These are phyloP conservation scores for Penicillium roqueforti DNA, from an alignment of 495 filamentous ascomycete genomes.

Conservation along the genomic window DNA sequence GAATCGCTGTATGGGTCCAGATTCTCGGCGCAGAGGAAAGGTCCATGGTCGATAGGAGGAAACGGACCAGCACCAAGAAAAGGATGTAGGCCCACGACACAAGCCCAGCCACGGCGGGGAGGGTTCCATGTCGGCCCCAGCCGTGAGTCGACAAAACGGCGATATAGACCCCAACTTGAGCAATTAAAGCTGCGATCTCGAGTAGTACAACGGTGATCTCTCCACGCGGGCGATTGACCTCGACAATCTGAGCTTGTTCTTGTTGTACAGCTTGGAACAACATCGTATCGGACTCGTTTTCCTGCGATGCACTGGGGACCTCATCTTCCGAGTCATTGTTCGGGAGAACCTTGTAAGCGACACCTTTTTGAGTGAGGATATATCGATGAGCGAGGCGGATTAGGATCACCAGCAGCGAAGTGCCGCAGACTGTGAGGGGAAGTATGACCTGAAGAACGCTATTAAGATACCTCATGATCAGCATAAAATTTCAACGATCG, in stretches of 20 bases:
- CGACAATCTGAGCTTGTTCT: conserved; percentile 63
- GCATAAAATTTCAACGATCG: conserved; percentile 7
- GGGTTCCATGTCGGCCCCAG: conserved; percentile 51
- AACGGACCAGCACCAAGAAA: conserved; percentile 64
- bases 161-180: conserved; percentile 62
- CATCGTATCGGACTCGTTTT: conserved; percentile 62
- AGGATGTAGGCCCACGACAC: conserved; percentile 79
- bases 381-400: conserved; percentile 51
- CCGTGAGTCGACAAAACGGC: conserved; percentile 51
- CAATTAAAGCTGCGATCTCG: conserved; percentile 72
- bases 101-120: conserved; percentile 63
- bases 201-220: conserved; percentile 64
- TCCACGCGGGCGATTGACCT: conserved; percentile 70
- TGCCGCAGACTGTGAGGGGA: conserved; percentile 63
- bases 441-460: conserved; percentile 84
- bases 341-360: conserved; percentile 31
- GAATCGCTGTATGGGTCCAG: conserved; percentile 87
- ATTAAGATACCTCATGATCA: conserved; percentile 18
- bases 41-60: conserved; percentile 65
- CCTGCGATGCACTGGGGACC: conserved; percentile 43
- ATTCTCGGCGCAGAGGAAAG: conserved; percentile 62
- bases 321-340: conserved; percentile 46
- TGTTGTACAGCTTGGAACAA: conserved; percentile 61
- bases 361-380: conserved; percentile 35
- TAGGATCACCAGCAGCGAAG: conserved; percentile 65